A percentile compares a stretch with the other conserved stretches of the same genome.
phyloP scores from a whole-genome alignment of 345 rosid genomes.

The Citrus glauca region DNA sequence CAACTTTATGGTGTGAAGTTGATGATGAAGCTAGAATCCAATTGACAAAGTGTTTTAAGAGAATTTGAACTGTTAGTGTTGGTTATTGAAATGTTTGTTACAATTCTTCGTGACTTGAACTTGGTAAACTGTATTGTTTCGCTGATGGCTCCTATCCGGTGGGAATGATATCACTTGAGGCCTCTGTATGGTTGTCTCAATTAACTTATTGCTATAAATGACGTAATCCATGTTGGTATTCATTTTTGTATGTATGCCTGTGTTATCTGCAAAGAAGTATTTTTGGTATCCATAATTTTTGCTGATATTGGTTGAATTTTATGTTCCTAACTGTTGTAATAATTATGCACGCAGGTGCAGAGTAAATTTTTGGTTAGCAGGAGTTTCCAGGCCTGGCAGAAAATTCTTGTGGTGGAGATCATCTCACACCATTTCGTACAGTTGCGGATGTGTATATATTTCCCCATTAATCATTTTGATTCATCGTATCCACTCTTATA shows the following conservation, averaged over 20 bases:
- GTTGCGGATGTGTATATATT: slow-evolving; percentile 30
- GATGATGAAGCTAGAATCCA: background rate
- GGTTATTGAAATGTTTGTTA: background rate
- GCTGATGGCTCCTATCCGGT: background rate
- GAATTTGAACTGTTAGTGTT: background rate
- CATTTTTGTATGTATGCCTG: background rate
- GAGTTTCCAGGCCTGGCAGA: background rate
- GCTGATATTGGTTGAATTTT: background rate
- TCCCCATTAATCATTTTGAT: background rate
- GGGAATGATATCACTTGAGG: background rate
- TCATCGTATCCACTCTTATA: background rate
- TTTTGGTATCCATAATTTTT: background rate
- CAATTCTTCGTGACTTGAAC: background rate
- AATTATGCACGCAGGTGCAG: slow-evolving; percentile 24
- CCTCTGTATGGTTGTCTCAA: background rate
- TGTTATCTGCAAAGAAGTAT: background rate
- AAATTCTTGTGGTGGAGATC: background rate
- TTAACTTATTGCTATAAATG: background rate
- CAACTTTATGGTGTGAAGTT: slow-evolving; percentile 1
- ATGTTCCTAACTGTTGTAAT: slow-evolving; percentile 6
- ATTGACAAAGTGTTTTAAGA: background rate
- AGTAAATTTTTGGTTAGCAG: slow-evolving; percentile 8
- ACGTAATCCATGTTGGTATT: background rate
- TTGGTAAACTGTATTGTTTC: background rate
- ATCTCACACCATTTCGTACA: slow-evolving; percentile 6